Evolutionary conservation across 371 early-diverging fungal genomes (phyloP).

Genomic region (Lichtheimia corymbifera): DNA sequence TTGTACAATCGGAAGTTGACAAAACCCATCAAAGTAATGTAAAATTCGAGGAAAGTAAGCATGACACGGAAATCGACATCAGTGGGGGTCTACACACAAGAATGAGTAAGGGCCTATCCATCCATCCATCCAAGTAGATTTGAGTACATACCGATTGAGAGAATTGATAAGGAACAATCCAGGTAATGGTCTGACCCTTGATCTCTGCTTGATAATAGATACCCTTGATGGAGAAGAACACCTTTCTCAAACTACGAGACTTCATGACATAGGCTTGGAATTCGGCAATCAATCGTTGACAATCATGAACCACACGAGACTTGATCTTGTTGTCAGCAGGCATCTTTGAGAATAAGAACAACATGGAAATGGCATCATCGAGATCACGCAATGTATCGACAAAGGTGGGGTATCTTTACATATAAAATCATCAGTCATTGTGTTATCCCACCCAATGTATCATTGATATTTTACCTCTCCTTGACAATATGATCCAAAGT

Average conservation of each 20-base stretch:
- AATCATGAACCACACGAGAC: constrained; percentile 64
- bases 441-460: not conserved
- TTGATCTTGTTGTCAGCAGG: constrained; percentile 76
- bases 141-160: constrained; percentile 72
- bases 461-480: constrained; percentile 83
- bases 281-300: constrained; percentile 83
- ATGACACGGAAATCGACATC: constrained; percentile 97
- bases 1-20: constrained; percentile 92
- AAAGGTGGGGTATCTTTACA: constrained; percentile 86
- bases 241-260: constrained; percentile 78
- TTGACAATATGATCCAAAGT: constrained; percentile 91
- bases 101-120: no score
- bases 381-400: constrained; percentile 93
- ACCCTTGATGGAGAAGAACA: constrained; percentile 97
- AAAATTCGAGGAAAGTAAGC: constrained; percentile 95
- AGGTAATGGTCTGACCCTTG: constrained; percentile 91
- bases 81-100: constrained; percentile 81
- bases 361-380: constrained; percentile 95
- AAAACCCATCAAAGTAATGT: constrained; percentile 91
- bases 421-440: not conserved
- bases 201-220: constrained; percentile 98
- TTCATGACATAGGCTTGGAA: constrained; percentile 91
- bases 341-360: constrained; percentile 90
- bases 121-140: no score
- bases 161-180: constrained; percentile 96